A percentile compares a stretch with the other conserved stretches of the same genome.
These are phyloP conservation scores for Artemisia argyi DNA, from an alignment of 129 eudicot genomes.

Conservation along the genomic window DNA sequence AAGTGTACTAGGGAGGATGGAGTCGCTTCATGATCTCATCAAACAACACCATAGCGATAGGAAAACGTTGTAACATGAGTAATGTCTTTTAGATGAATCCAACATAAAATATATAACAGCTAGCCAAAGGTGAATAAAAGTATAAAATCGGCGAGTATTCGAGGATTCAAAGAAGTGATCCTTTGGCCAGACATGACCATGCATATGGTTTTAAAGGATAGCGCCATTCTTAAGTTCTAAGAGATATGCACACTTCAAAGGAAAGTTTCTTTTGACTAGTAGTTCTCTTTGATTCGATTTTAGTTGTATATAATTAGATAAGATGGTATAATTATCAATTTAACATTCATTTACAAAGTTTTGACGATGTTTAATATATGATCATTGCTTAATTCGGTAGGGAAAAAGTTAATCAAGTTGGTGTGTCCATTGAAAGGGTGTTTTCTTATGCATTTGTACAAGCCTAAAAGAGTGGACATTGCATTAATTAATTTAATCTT, in stretches of 20 bases:
- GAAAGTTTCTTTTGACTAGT: too few relatives aligned
- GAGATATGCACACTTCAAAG: too few relatives aligned
- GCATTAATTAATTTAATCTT: conserved; percentile 26
- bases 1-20: too few relatives aligned
- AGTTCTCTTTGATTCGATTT: background rate
- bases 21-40: too few relatives aligned
- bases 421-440: conserved; percentile 19
- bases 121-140: too few relatives aligned
- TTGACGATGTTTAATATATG: background rate
- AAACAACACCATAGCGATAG: background rate
- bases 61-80: too few relatives aligned
- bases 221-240: too few relatives aligned
- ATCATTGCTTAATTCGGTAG: conserved; percentile 8
- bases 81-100: too few relatives aligned
- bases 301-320: background rate
- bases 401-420: conserved; percentile 19
- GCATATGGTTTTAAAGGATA: background rate
- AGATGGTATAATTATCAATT: background rate
- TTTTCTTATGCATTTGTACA: conserved; percentile 22
- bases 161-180: background rate
- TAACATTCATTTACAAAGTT: background rate
- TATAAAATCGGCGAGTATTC: too few relatives aligned
- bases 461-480: conserved; percentile 15
- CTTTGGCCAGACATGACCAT: background rate
- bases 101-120: too few relatives aligned